Evolutionary conservation across 2,329 filamentous ascomycete species (phyloP), one percentile per base, ranked within the genome.

Genomic region (Hymenoscyphus occultus): DNA sequence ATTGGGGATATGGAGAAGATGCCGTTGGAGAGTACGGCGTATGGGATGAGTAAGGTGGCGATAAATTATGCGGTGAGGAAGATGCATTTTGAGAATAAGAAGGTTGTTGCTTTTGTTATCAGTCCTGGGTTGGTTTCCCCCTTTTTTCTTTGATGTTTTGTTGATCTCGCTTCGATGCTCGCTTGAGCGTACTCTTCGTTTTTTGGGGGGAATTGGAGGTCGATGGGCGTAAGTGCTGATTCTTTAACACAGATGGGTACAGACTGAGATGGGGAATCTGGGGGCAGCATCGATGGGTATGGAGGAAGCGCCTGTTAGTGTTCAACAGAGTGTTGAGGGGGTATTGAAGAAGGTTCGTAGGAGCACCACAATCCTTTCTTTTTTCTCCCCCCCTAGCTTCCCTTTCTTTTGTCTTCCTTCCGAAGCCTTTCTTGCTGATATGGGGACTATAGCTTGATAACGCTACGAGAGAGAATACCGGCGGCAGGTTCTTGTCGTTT

Each of bases 21-120:
- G 31, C 66, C 64, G 10, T 40, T 68, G 0, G 54, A 62, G 10
- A 54, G 54, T 31, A 62, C 75, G 0, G 75, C 75, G 0, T 83
- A 85, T 64, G 81, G 78, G 0, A 69, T 77, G 0, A 75, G 75
- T 48, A 84, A 84, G 71, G 69, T 67, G 1, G 67, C 64, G 10
- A 56, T 77, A 32, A 77, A 79, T 61, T 79, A 68, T 40, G 61
- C 77, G 40, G 69, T 72, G 3, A 64, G 72, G 9, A 77, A 77
- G 66, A 73, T 78, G 13, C 73, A 79, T 65, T 73, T 75, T 40
- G 77, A 79, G 64, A 70, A 78, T 56, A 22, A 32, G n/a, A 39
- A 22, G 32, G 5, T 64, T 22, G 19, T 58, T n/a, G 35, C 61
- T 48, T 60, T 78, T 59, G 54, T 67, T 22, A 61, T 72, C 65